Evolutionary conservation across 257 asterid genomes (phyloP).

Genomic region (Verbascum thapsus): DNA sequence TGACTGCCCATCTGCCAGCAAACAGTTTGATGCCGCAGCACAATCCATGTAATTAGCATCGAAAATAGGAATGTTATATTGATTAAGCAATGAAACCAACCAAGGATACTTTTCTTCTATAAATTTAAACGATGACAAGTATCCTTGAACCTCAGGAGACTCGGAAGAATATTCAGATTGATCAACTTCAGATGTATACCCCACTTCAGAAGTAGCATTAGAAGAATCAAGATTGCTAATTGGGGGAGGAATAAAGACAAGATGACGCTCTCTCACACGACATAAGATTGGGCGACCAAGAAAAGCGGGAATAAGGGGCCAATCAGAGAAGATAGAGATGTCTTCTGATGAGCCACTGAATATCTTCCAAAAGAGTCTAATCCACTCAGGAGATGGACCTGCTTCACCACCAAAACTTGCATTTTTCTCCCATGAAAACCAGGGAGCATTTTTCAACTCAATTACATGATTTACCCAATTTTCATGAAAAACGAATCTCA

Average conservation of each 20-base stretch:
- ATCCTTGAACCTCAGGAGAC: conserved; percentile 45
- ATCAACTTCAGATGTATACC: conserved; percentile 40
- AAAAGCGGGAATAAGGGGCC: conserved; percentile 98
- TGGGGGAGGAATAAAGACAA: conserved; percentile 75
- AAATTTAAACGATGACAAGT: conserved; percentile 49
- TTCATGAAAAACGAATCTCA: conserved; percentile 73
- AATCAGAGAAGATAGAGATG: conserved; percentile 78
- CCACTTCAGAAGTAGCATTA: conserved; percentile 40
- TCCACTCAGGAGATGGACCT: conserved; percentile 91
- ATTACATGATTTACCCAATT: conserved; percentile 76
- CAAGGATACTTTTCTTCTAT: conserved; percentile 73
- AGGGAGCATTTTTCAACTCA: conserved; percentile 72
- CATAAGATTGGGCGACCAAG: conserved; percentile 94
- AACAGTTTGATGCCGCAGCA: conserved; percentile 65
- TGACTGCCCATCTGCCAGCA: conserved; percentile 70
- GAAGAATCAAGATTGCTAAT: conserved; percentile 34
- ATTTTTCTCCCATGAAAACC: conserved; percentile 91
- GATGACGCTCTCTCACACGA: conserved; percentile 77
- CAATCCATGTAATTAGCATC: conserved; percentile 82
- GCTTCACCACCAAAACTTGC: conserved; percentile 60
- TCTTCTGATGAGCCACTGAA: conserved; percentile 64
- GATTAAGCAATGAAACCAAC: conserved; percentile 79
- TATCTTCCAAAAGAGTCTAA: conserved; percentile 85
- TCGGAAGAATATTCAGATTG: conserved; percentile 44
- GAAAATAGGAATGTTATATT: conserved; percentile 79